Base-by-base conservation (phyloP, 75 land plant genomes). In the Chamaecyparis obtusa region DNA sequence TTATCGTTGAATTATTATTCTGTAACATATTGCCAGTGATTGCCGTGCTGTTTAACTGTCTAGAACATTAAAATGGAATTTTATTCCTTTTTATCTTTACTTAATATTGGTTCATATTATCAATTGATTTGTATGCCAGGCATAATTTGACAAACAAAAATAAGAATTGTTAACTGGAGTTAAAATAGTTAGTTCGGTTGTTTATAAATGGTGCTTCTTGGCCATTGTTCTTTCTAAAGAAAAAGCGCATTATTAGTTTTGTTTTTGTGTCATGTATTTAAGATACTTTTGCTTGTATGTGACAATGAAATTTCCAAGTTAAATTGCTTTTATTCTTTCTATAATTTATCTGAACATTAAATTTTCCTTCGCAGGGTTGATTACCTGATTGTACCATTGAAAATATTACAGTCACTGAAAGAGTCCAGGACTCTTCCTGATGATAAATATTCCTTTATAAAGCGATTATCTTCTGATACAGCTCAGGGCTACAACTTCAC, bases 351-450 rank as follows among this genome's bases (percentile, higher is more conserved):
- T 74, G 36, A 74, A 32, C 15, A 32, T 2, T 15, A n/a, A 71
- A 30, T 24, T 74, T 74, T 32, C 76, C 36, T 83, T 44, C 64
- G 60, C 91, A 96, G 96, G 93, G 90, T 97, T 77, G 99, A 97
- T 75, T 97, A 95, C 80, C 90, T 97, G 27, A 93, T 97, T 85
- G 92, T 94, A 48, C 98, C 99, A 27, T 89, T 97, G 87, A 97
- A 96, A 91, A 91, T 97, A 84, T 74, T 97, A 83, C 90, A 97
- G 87, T 97, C 98, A 14, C 95, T 97, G 16, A 93, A 97, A 91
- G 99, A 95, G 82, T 93, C 99, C 5, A 81, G 87, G 44, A 91
- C 94, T 32, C 85, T 89, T 81, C 91, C 93, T 83, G 98, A 94
- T 85, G 95, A 95, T 85, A 96, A 97, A 79, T 97, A 95, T 81